Evolutionary conservation across 129 eudicot species (phyloP).

Genomic region (Helianthus tuberosus): DNA sequence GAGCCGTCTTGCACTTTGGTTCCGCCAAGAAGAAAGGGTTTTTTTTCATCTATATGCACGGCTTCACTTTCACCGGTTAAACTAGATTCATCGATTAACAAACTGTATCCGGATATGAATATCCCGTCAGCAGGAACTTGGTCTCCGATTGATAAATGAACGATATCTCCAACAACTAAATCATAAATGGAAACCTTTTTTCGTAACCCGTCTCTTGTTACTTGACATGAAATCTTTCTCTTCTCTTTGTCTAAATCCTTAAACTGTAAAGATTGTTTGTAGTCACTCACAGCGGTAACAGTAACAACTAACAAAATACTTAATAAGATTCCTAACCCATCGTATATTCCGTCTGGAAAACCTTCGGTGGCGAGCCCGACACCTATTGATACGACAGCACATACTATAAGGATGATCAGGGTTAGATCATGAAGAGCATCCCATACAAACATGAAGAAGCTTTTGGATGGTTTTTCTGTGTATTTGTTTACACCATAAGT

Average conservation of each 20-base stretch:
- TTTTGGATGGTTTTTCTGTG: conserved; percentile 83
- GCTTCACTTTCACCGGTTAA: conserved; percentile 86
- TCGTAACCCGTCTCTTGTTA: conserved; percentile 78
- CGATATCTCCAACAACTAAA: conserved; percentile 90
- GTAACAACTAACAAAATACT: conserved; percentile 75
- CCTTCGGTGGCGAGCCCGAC: conserved; percentile 93
- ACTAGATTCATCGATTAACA: conserved; percentile 84
- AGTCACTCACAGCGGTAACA: conserved; percentile 90
- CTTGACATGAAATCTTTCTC: conserved; percentile 76
- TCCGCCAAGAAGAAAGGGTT: conserved; percentile 83
- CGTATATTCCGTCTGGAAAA: conserved; percentile 81
- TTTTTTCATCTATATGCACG: conserved; percentile 45
- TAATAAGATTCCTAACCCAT: conserved; percentile 77
- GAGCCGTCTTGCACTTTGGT: conserved; percentile 95
- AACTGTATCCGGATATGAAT: conserved; percentile 75
- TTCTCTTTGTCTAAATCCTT: conserved; percentile 89
- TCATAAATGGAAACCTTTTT: conserved; percentile 80
- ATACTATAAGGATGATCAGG: conserved; percentile 79
- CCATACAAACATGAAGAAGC: conserved; percentile 83
- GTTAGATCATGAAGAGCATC: conserved; percentile 91
- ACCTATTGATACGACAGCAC: conserved; percentile 86
- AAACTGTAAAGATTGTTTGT: conserved; percentile 84
- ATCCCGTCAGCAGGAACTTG: conserved; percentile 95
- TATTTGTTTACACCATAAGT: conserved; percentile 71
- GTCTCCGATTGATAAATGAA: conserved; percentile 77